phyloP scores from a whole-genome alignment of 345 rosid genomes.

The Cardamine resedifolia region DNA sequence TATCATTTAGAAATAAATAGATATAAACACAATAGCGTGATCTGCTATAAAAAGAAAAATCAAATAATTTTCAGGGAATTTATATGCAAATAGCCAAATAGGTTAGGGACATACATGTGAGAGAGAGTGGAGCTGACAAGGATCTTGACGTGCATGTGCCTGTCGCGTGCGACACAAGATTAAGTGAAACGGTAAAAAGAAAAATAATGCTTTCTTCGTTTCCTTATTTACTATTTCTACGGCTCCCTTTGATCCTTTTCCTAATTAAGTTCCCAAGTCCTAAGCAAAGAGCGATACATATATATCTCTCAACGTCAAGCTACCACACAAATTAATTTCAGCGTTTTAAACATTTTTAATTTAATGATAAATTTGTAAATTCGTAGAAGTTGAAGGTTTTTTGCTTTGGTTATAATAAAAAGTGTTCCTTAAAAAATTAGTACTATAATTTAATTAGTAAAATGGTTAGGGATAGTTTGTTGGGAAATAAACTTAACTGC shows the following conservation, averaged over 20 bases:
- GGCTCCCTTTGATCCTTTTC: background rate
- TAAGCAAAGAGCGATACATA: background rate
- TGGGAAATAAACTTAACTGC: background rate
- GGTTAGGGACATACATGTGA: constrained; percentile 31
- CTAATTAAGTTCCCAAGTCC: background rate
- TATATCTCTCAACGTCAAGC: background rate
- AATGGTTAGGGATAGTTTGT: constrained; percentile 29
- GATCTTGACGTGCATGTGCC: constrained; percentile 42
- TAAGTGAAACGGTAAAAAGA: background rate
- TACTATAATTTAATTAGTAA: background rate
- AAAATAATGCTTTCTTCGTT: background rate
- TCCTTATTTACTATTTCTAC: background rate
- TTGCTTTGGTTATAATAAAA: background rate
- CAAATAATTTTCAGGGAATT: constrained; percentile 3
- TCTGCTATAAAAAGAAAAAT: background rate
- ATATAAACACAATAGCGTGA: constrained; percentile 35
- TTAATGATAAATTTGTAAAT: background rate
- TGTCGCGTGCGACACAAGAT: constrained; percentile 22
- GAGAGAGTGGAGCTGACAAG: constrained; percentile 34
- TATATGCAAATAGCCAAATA: constrained; percentile 16
- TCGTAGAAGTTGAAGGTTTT: background rate
- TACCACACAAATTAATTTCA: background rate
- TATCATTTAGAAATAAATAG: constrained; percentile 23
- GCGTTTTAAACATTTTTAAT: background rate
- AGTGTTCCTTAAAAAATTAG: background rate